Evolutionary conservation across 2,329 filamentous ascomycete species (phyloP).

Genomic region (Fusarium multiceps): DNA sequence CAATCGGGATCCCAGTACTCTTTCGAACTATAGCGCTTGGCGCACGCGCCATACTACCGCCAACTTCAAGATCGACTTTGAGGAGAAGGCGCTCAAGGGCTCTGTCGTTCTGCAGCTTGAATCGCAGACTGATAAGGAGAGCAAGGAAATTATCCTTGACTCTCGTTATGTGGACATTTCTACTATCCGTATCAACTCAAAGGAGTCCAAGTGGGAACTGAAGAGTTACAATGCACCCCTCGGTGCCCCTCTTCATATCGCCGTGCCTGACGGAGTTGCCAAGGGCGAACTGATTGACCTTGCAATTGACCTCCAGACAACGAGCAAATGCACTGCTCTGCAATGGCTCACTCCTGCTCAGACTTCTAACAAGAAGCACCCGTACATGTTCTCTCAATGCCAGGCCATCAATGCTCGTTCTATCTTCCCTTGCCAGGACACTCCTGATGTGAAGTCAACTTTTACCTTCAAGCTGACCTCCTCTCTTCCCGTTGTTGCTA

Average conservation of each 20-base stretch:
- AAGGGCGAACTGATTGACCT: conserved; percentile 66
- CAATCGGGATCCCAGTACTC: conserved; percentile 83
- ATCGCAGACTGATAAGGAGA: conserved; percentile 78
- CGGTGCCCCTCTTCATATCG: conserved; percentile 75
- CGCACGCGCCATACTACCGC: conserved; percentile 84
- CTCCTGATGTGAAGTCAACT: conserved; percentile 96
- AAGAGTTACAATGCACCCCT: conserved; percentile 78
- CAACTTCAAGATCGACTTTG: conserved; percentile 86
- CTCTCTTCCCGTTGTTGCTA: conserved; percentile 89
- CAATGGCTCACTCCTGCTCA: conserved; percentile 96
- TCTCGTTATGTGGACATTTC: conserved; percentile 84
- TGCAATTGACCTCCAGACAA: conserved; percentile 81
- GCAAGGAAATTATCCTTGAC: conserved; percentile 85
- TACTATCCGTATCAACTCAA: conserved; percentile 75
- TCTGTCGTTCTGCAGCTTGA: conserved; percentile 81
- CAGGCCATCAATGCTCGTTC: conserved; percentile 96
- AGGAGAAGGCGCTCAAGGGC: conserved; percentile 79
- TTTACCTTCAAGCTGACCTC: conserved; percentile 90
- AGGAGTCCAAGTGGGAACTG: conserved; percentile 73
- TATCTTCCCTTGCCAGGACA: conserved; percentile 96
- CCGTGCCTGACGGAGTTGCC: conserved; percentile 64
- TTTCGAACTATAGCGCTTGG: conserved; percentile 93
- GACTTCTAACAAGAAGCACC: conserved; percentile 94
- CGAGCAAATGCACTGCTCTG: conserved; percentile 87
- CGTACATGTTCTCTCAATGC: conserved; percentile 98